A percentile compares a stretch with the other conserved stretches of the same genome.
Evolutionary conservation across 31 red algal genomes (phyloP).

Genomic region (Endocladia muricata): DNA sequence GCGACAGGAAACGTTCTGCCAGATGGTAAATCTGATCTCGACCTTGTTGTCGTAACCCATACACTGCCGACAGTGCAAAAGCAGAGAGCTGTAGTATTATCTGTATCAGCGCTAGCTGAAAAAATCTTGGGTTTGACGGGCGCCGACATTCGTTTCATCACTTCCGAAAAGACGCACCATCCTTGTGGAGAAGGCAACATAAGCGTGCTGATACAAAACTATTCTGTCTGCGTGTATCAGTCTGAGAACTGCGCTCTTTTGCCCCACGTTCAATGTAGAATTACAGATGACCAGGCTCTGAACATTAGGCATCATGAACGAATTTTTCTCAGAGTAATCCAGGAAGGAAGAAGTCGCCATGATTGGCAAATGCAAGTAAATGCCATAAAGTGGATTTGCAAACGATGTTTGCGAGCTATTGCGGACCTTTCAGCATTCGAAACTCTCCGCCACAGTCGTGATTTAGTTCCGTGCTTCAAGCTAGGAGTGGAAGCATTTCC

Average conservation of each 20-base stretch:
- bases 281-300: neutral
- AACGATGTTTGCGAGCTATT: conserved; percentile 41
- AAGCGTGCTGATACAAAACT: neutral
- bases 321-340: neutral
- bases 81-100: neutral
- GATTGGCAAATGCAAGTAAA: conserved; percentile 3
- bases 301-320: conserved; percentile 46
- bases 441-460: conserved; percentile 25
- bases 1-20: conserved; percentile 11
- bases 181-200: neutral
- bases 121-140: neutral
- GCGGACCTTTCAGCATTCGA: conserved; percentile 14
- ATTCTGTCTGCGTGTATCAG: conserved; percentile 18
- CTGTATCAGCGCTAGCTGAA: neutral
- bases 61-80: neutral
- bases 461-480: conserved; percentile 52
- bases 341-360: neutral
- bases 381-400: conserved; percentile 63
- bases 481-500: conserved; percentile 17
- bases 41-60: conserved; percentile 42
- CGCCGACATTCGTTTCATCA: neutral
- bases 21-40: conserved; percentile 51
- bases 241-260: neutral
- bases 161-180: neutral
- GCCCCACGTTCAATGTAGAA: neutral